These are phyloP conservation scores for Fonsecaea multimorphosa DNA, from an alignment of 2,329 filamentous ascomycete genomes.

Conservation along the genomic window DNA sequence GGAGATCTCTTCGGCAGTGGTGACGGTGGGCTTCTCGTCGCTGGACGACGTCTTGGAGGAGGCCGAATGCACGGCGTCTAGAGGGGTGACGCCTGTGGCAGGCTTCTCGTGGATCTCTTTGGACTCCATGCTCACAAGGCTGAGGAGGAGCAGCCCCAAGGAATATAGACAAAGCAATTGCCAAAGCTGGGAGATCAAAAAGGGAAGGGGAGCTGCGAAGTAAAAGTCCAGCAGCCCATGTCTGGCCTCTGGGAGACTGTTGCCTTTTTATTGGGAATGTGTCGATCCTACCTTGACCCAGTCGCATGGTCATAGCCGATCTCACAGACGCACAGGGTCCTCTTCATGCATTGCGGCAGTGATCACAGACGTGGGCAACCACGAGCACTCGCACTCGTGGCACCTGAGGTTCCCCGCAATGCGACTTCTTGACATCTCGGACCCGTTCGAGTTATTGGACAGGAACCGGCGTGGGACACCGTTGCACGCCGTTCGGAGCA, in stretches of 20 bases:
- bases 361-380: neutral
- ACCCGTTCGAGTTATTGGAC: neutral
- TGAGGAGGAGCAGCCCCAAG: neutral
- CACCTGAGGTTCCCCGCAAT: neutral
- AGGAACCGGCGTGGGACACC: neutral
- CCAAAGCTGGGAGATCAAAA: neutral
- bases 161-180: neutral
- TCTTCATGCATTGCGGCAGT: neutral
- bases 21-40: constrained; percentile 28
- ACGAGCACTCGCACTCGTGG: neutral
- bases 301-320: constrained; percentile 1
- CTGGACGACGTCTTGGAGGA: constrained; percentile 11
- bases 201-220: constrained; percentile 3
- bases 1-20: constrained; percentile 22
- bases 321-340: neutral
- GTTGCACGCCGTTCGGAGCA: constrained; percentile 1
- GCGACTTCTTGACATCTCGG: neutral
- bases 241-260: neutral
- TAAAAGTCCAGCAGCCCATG: neutral
- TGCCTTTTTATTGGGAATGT: constrained; percentile 1
- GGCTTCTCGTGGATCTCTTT: constrained; percentile 24
- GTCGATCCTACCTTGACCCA: neutral
- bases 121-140: constrained; percentile 11
- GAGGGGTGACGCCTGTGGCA: constrained; percentile 6
- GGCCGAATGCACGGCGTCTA: constrained; percentile 8